Evolutionary conservation across 2,329 filamentous ascomycete species (phyloP), one percentile per base, ranked within the genome.

Genomic region (Cladosporium colombiae): DNA sequence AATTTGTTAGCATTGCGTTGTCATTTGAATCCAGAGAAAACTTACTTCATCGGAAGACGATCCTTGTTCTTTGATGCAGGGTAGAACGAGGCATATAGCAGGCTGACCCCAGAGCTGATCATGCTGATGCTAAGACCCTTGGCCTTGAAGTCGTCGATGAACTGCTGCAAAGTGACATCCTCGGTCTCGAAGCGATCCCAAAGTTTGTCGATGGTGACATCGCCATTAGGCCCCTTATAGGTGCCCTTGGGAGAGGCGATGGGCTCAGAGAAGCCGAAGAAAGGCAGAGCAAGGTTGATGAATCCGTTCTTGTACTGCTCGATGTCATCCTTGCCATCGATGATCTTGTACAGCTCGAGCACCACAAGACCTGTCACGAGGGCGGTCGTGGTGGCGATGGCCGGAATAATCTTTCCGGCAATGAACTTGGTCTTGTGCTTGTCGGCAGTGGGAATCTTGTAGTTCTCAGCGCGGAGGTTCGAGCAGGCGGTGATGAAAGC

Each of bases 281-380:
- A 98, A 0, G 95, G 95, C 69, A 99, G 82, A 1, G 95, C 95
- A 71, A 99, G 82, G 81, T 99, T 99, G 81, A 98, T 85, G 79
- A 99, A 99, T 18, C 95, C 95, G 76, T 99, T 99, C 87, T 98
- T 98, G 88, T 96, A 99, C 80, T 98, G 91, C 81, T 98, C 95
- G 70, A 97, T 90, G 72, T 98, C 92, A n/a, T 86, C 87, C 84
- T 99, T 97, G 76, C 93, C 94, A 75, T 98, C 95, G 55, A 99
- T 84, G 69, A 99, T 87, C 87, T 99, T 99, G 89, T 92, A 97
- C 57, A 98, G 82, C 82, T 99, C 95, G 55, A 99, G 82, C 18
- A 96, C 86, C 62, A 99, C 93, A 55, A 99, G 85, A 66, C 95
- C 95, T 2, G 95, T 99, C 14, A 98, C 94, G 66, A 99, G 84